These are phyloP conservation scores for Hypoxylon rubiginosum DNA, from an alignment of 2,329 filamentous ascomycete species.

Conservation along the genomic window DNA sequence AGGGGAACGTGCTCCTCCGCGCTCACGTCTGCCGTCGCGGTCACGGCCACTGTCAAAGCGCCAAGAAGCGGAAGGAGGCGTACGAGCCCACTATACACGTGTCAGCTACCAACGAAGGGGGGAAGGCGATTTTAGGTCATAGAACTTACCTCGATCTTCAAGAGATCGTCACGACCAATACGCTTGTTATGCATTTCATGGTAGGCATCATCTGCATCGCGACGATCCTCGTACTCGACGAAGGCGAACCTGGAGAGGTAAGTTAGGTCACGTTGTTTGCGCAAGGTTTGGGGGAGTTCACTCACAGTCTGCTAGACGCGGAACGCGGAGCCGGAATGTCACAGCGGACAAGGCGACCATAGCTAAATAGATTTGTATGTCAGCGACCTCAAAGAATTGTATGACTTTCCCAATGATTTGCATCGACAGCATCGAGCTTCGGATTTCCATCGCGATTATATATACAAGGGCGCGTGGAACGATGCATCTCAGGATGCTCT, in stretches of 20 bases:
- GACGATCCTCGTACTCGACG: conserved; percentile 98
- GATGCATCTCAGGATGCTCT: conserved; percentile 52
- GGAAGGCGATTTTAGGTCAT: not conserved
- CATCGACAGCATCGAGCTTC: conserved; percentile 51
- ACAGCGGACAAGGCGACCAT: conserved; percentile 96
- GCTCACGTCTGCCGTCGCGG: conserved; percentile 68
- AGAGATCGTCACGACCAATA: conserved; percentile 90
- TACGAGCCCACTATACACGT: conserved; percentile 88
- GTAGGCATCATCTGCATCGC: conserved; percentile 98
- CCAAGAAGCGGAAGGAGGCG: conserved; percentile 97
- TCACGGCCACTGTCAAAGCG: conserved; percentile 94
- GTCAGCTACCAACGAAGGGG: conserved; percentile 24
- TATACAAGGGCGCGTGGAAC: conserved; percentile 52
- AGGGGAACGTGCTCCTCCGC: conserved; percentile 71
- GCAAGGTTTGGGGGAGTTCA: conserved; percentile 51
- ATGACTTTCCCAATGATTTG: conserved; percentile 51
- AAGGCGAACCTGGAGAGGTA: conserved; percentile 81
- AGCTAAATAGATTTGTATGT: conserved; percentile 71
- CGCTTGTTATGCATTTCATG: conserved; percentile 99
- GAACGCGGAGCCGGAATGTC: conserved; percentile 97
- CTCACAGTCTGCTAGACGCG: conserved; percentile 94
- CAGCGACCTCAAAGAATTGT: conserved; percentile 56
- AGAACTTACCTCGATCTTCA: conserved; percentile 92
- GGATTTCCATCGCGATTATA: conserved; percentile 51
- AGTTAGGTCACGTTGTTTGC: conserved; percentile 32